These are phyloP conservation scores for Phialocephala sp. DNA, from an alignment of 2,329 filamentous ascomycete genomes.

Conservation along the genomic window DNA sequence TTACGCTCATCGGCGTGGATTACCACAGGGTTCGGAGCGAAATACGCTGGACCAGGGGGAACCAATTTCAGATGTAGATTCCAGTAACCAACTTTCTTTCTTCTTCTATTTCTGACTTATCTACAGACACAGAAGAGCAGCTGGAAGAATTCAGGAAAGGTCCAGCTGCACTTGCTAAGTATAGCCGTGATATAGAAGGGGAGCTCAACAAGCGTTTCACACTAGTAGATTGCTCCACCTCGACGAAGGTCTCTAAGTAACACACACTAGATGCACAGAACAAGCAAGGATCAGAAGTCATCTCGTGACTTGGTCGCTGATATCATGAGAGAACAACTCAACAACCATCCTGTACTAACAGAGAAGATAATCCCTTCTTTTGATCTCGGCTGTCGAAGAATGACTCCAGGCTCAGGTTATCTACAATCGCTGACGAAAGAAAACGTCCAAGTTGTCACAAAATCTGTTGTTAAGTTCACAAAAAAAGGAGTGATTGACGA, in stretches of 20 bases:
- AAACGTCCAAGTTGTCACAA: slow-evolving; percentile 41
- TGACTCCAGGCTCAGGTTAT: slow-evolving; percentile 52
- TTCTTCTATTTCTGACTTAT: neutral
- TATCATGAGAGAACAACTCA: slow-evolving; percentile 30
- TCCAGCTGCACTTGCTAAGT: slow-evolving; percentile 31
- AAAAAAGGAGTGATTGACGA: slow-evolving; percentile 43
- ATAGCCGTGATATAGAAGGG: slow-evolving; percentile 35
- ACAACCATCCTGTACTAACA: slow-evolving; percentile 22
- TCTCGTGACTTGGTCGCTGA: slow-evolving; percentile 24
- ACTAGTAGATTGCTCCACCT: slow-evolving; percentile 24
- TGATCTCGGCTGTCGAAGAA: slow-evolving; percentile 48
- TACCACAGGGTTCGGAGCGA: slow-evolving; percentile 36
- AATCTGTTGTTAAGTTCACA: slow-evolving; percentile 41
- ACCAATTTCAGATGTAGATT: slow-evolving; percentile 31
- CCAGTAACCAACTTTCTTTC: neutral
- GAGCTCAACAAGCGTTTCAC: slow-evolving; percentile 40
- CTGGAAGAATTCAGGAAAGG: slow-evolving; percentile 33
- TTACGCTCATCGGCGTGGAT: slow-evolving; percentile 64
- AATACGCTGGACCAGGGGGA: slow-evolving; percentile 30
- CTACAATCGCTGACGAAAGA: slow-evolving; percentile 48
- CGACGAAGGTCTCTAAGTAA: neutral
- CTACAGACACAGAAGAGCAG: slow-evolving; percentile 27
- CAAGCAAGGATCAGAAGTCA: slow-evolving; percentile 29
- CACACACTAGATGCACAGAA: slow-evolving; percentile 26
- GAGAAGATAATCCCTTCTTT: slow-evolving; percentile 38